Evolutionary conservation across 208 protist genomes (phyloP).

Genomic region (Blechomonas ayalai): DNA sequence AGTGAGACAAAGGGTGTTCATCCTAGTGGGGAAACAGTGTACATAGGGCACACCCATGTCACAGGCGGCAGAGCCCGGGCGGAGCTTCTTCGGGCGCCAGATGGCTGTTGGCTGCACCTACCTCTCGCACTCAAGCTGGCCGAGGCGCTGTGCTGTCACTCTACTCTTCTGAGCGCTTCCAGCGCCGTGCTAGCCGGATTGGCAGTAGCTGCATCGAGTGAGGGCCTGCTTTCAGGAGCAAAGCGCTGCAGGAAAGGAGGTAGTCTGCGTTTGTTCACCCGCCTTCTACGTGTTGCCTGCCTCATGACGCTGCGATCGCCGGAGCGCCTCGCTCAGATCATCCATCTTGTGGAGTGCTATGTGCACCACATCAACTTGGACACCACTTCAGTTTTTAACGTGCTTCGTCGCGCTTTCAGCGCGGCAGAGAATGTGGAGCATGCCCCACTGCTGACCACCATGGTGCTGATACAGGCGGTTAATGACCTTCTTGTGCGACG

Average conservation of each 20-base stretch:
- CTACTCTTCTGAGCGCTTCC: constrained; percentile 20
- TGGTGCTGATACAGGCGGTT: constrained; percentile 51
- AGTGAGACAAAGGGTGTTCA: too few relatives aligned
- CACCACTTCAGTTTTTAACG: constrained; percentile 19
- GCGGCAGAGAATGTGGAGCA: constrained; percentile 45
- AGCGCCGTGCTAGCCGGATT: not conserved
- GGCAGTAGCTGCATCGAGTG: not conserved
- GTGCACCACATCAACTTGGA: constrained; percentile 25
- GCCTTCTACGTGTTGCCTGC: constrained; percentile 59
- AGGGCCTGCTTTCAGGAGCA: not conserved
- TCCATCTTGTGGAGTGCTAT: constrained; percentile 35
- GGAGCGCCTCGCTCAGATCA: constrained; percentile 18
- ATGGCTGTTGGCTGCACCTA: constrained; percentile 72
- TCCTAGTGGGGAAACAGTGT: too few relatives aligned
- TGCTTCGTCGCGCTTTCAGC: constrained; percentile 23
- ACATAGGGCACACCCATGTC: too few relatives aligned
- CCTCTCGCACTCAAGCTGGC: constrained; percentile 58
- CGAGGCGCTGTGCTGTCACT: constrained; percentile 42
- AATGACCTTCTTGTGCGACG: constrained; percentile 68
- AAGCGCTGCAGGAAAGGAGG: constrained; percentile 34
- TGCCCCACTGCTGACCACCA: constrained; percentile 46
- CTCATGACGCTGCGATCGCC: constrained; percentile 47
- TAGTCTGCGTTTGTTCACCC: constrained; percentile 70
- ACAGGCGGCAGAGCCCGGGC: constrained; percentile 12
- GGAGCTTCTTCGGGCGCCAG: constrained; percentile 28